Conservation (phyloP, 2,329 filamentous ascomycete species). For the Hypoxylon sp. region DNA sequence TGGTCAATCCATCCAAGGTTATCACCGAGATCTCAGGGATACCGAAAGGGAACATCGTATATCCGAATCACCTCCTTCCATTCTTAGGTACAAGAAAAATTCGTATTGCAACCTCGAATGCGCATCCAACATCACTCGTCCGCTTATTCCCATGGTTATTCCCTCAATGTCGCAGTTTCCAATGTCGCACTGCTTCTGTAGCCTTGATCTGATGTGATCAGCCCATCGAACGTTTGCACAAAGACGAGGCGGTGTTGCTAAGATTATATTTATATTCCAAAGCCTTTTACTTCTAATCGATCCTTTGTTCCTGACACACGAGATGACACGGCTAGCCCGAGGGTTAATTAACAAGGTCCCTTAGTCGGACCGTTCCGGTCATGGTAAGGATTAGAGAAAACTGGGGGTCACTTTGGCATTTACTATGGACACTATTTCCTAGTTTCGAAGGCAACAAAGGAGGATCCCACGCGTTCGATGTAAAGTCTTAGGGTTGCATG, state of each 20-base stretch:
- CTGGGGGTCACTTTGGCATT: conserved; percentile 20
- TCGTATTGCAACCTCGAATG: not conserved
- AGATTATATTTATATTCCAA: not conserved
- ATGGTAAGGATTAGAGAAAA: conserved; percentile 16
- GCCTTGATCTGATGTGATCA: not conserved
- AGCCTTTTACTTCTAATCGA: not conserved
- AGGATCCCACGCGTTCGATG: conserved; percentile 7
- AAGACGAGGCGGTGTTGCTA: not conserved
- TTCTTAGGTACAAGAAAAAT: not conserved
- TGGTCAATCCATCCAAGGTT: not conserved
- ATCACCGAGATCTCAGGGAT: not conserved
- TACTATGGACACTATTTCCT: not conserved
- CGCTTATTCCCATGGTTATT: conserved; percentile 1
- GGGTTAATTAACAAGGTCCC: conserved; percentile 13
- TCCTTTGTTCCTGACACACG: conserved; percentile 4
- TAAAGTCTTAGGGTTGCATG: conserved; percentile 6
- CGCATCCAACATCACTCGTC: not conserved
- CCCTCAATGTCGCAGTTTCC: not conserved
- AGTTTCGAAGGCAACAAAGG: not conserved
- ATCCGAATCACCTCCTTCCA: not conserved
- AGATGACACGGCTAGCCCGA: not conserved
- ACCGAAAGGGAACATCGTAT: not conserved
- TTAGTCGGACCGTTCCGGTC: conserved; percentile 19
- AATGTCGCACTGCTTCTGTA: conserved; percentile 6
- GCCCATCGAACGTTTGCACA: not conserved